Conservation (phyloP, 257 asterid species). For the Solanum peruvianum region DNA sequence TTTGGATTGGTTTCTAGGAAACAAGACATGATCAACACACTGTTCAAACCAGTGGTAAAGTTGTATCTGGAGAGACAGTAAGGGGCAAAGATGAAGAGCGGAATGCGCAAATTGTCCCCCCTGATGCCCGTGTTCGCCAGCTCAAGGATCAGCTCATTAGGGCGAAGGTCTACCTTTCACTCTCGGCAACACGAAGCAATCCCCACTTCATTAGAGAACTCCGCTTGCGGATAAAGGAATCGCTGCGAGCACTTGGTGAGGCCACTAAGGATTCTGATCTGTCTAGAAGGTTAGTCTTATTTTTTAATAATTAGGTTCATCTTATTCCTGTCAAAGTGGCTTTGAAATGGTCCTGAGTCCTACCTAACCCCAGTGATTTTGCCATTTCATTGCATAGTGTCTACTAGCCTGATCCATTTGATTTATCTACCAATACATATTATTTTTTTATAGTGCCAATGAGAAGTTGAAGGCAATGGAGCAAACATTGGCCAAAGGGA, state of each 20-base stretch:
- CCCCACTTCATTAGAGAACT: constrained; percentile 76
- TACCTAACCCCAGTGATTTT: background rate
- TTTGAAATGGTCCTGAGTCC: background rate
- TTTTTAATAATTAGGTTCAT: background rate
- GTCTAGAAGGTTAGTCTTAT: constrained; percentile 49
- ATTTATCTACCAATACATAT: background rate
- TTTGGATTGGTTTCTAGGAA: constrained; percentile 17
- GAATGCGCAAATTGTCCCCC: constrained; percentile 23
- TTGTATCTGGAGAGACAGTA: constrained; percentile 22
- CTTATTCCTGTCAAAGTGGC: background rate
- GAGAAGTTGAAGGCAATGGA: constrained; percentile 75
- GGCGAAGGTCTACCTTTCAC: constrained; percentile 72
- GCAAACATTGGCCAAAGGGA: constrained; percentile 65
- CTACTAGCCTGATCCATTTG: background rate
- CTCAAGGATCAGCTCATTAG: constrained; percentile 71
- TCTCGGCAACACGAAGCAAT: constrained; percentile 59
- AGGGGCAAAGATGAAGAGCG: constrained; percentile 23
- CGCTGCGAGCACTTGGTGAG: constrained; percentile 58
- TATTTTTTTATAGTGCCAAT: constrained; percentile 36
- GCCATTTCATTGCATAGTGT: background rate
- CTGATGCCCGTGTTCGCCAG: constrained; percentile 55
- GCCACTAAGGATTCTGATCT: constrained; percentile 80
- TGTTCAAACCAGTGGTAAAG: constrained; percentile 28
- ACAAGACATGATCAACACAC: constrained; percentile 16
- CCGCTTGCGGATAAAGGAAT: constrained; percentile 79